A percentile compares a stretch with the other conserved stretches of the same genome.
Evolutionary conservation across 257 asterid genomes (phyloP).

Genomic region (Fraxinus anomala): DNA sequence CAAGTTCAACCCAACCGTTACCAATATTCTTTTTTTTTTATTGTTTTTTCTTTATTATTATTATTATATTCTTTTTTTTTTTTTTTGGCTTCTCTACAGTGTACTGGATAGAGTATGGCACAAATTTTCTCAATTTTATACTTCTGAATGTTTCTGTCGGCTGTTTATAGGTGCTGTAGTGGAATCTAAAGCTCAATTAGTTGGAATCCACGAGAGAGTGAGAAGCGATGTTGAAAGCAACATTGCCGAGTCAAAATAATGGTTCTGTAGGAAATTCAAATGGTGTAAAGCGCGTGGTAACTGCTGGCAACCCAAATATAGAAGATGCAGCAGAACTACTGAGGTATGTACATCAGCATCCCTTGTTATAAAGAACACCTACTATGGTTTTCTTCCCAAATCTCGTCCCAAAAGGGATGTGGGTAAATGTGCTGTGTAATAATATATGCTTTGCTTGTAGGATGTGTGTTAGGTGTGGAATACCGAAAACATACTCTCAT

Average conservation of each 20-base stretch:
- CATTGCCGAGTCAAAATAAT: slow-evolving; percentile 35
- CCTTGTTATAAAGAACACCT: background rate
- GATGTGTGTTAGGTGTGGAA: slow-evolving; percentile 80
- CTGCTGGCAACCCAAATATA: slow-evolving; percentile 62
- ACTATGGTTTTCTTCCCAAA: background rate
- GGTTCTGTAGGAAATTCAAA: slow-evolving; percentile 37
- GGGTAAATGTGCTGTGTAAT: background rate
- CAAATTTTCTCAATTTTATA: background rate
- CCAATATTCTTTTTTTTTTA: background rate
- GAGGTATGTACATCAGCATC: slow-evolving; percentile 47
- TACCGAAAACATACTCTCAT: slow-evolving; percentile 78
- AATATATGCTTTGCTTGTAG: slow-evolving; percentile 36
- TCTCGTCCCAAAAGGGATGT: no score
- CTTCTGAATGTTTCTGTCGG: background rate
- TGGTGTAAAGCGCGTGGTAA: slow-evolving; percentile 62
- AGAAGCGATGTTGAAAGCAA: slow-evolving; percentile 71
- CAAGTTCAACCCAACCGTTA: no score
- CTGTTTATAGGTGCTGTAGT: slow-evolving; percentile 67
- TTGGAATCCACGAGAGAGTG: slow-evolving; percentile 94
- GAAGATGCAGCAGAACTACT: slow-evolving; percentile 87
- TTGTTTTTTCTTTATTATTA: background rate
- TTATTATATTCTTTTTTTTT: no score
- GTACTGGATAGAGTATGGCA: background rate
- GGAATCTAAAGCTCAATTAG: slow-evolving; percentile 80
- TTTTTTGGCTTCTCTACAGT: background rate